These are phyloP conservation scores for Barnettozyma sp. DNA, from an alignment of 805 yeast genomes.

Conservation along the genomic window DNA sequence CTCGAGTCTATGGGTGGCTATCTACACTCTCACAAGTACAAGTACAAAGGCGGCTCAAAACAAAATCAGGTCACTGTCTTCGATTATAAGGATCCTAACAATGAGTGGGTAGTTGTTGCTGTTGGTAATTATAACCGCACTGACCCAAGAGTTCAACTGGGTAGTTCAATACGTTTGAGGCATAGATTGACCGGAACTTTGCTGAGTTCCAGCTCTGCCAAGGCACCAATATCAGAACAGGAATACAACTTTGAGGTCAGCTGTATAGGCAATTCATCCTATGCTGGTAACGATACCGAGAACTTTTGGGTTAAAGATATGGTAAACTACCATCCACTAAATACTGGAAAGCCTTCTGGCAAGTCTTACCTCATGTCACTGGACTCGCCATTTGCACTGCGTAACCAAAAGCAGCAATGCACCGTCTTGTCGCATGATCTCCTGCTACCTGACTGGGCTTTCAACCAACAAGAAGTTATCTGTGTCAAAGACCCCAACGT, in stretches of 20 bases:
- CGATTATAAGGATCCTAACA: constrained; percentile 52
- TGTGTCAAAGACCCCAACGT: constrained; percentile 71
- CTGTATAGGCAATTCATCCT: constrained; percentile 56
- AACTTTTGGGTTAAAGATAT: constrained; percentile 56
- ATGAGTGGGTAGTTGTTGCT: constrained; percentile 67
- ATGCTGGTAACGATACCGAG: constrained; percentile 61
- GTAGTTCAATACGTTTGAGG: constrained; percentile 51
- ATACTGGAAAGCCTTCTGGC: constrained; percentile 10
- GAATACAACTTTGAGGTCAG: constrained; percentile 85
- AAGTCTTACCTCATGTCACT: constrained; percentile 31
- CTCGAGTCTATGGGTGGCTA: constrained; percentile 63
- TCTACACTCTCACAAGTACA: constrained; percentile 66
- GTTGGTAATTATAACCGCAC: constrained; percentile 21
- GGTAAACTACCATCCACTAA: constrained; percentile 15
- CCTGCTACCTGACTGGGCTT: constrained; percentile 80
- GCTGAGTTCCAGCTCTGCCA: constrained; percentile 56
- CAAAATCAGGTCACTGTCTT: constrained; percentile 79
- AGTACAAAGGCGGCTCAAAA: constrained; percentile 57
- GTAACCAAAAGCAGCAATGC: constrained; percentile 64
- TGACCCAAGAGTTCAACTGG: constrained; percentile 26
- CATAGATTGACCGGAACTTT: constrained; percentile 65
- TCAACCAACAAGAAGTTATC: constrained; percentile 78
- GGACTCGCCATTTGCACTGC: constrained; percentile 62
- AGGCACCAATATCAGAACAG: constrained; percentile 87
- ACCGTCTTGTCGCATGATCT: constrained; percentile 64